Conservation (phyloP, 1,139 yeast species). For the Protomyces inouyei region DNA sequence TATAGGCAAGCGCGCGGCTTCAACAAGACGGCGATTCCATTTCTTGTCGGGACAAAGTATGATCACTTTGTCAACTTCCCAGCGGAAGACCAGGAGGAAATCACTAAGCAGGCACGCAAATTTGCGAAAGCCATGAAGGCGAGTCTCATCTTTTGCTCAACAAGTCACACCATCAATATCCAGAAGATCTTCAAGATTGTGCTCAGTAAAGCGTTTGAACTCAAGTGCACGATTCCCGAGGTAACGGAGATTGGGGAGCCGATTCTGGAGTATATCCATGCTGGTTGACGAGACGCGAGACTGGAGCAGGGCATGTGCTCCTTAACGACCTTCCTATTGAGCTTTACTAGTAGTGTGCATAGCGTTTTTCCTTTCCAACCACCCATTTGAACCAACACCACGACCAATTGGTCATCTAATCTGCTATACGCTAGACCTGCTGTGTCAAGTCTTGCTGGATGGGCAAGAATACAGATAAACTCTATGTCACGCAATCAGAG, state of each 20-base stretch:
- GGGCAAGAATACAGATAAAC: slow-evolving; percentile 43
- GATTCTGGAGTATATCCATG: background rate
- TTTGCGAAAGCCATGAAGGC: slow-evolving; percentile 92
- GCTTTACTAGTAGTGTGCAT: background rate
- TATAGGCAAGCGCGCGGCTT: slow-evolving; percentile 88
- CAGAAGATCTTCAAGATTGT: slow-evolving; percentile 92
- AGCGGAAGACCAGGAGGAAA: slow-evolving; percentile 74
- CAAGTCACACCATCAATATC: slow-evolving; percentile 86
- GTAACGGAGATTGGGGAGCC: slow-evolving; percentile 46
- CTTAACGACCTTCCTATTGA: background rate
- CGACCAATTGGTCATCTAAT: no score
- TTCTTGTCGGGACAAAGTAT: slow-evolving; percentile 89
- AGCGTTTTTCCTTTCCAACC: background rate
- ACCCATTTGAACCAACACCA: no score
- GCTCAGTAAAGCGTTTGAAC: slow-evolving; percentile 84
- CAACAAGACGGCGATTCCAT: slow-evolving; percentile 85
- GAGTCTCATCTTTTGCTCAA: slow-evolving; percentile 83
- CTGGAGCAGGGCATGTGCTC: background rate
- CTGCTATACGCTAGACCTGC: no score
- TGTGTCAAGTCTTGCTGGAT: slow-evolving; percentile 30
- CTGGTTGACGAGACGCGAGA: background rate
- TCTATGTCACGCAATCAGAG: slow-evolving; percentile 40
- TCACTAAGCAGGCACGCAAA: slow-evolving; percentile 77
- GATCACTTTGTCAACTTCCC: slow-evolving; percentile 72
- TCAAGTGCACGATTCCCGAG: slow-evolving; percentile 78